Percentiles rank a stretch among this genome's conserved stretches.
phyloP scores from a whole-genome alignment of 1,284 basidiomycete species.

The Volvariella volvacea region DNA sequence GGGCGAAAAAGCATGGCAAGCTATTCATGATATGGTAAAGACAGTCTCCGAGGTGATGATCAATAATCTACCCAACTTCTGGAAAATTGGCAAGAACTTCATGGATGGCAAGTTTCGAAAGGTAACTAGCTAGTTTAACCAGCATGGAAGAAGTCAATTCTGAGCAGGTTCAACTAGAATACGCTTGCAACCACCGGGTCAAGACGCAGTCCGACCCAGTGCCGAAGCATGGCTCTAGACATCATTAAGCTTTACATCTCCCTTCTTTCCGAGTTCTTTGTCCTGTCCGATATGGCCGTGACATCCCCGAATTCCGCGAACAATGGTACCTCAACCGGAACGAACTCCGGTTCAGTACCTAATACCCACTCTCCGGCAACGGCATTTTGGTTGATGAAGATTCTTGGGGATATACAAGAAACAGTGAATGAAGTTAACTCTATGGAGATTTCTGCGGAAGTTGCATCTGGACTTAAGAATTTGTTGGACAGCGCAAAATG shows the following conservation, averaged over 20 bases:
- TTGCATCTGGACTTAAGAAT: conserved; percentile 57
- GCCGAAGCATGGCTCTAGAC: conserved; percentile 86
- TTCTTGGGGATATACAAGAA: conserved; percentile 82
- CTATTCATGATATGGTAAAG: conserved; percentile 69
- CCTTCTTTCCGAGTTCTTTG: conserved; percentile 86
- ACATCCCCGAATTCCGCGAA: conserved; percentile 27
- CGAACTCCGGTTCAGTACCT: conserved; percentile 33
- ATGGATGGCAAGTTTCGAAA: conserved; percentile 89
- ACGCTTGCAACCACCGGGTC: conserved; percentile 21
- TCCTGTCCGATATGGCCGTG: conserved; percentile 71
- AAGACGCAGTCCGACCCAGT: conserved; percentile 77
- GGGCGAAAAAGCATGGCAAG: conserved; percentile 78
- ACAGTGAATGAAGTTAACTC: conserved; percentile 76
- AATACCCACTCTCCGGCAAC: conserved; percentile 72
- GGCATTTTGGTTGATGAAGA: conserved; percentile 73
- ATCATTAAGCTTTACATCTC: conserved; percentile 86
- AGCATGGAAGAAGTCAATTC: no score
- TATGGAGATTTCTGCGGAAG: conserved; percentile 80
- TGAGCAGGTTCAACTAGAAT: background rate
- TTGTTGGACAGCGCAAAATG: conserved; percentile 82
- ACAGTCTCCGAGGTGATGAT: conserved; percentile 64
- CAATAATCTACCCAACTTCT: conserved; percentile 82
- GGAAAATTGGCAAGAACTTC: conserved; percentile 88
- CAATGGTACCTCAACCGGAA: conserved; percentile 62
- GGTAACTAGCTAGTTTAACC: conserved; percentile 33